Evolutionary conservation across 1,284 basidiomycete genomes (phyloP), one percentile per base, ranked within the genome.

Genomic region (Inonotus obliquus): DNA sequence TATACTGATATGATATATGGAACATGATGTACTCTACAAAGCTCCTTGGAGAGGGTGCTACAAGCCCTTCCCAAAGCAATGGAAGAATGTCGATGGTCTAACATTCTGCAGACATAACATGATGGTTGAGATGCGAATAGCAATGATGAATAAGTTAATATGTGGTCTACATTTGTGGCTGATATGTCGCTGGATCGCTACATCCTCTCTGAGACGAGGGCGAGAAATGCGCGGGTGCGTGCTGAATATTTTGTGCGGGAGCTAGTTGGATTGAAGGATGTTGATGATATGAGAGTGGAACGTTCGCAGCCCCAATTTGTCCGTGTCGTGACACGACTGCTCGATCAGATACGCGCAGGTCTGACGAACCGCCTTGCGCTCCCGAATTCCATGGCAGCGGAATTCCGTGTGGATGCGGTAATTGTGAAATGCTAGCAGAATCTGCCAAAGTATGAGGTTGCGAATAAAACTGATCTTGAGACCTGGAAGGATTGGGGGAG

Each of bases 401-500:
- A 38, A 13, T 49, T 38, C 17, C 35, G 10, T 51, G 47, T 25
- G 27, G 7, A 10, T 21, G 17, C 6, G 21, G 19, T 6, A 37
- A 23, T 27, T 53, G 58, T 38, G 29, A 38, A 45, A 52, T n/a
- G 17, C 23, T 41, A 17, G 49, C 3, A 11, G 55, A 19, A 49
- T 49, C 23, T 21, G 32, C 21, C 37, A 17, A 37, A 27, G 14
- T 23, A 44, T 37, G 38, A 9, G 52, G 27, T 21, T 60, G 58
- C 39, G 49, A 56, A 35, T 44, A 35, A 17, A 48, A 45, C 51
- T 64, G 63, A 44, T 58, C 49, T 53, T 59, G 44, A 57, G 64
- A 66, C 35, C 65, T 53, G 51, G 65, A 67, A 11, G 69, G 59
- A 11, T 61, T 55, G 25, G 63, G 61, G 7, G 75, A 73, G 53